phyloP scores from a whole-genome alignment of 208 protist species.

The Zelonia costaricensis region DNA sequence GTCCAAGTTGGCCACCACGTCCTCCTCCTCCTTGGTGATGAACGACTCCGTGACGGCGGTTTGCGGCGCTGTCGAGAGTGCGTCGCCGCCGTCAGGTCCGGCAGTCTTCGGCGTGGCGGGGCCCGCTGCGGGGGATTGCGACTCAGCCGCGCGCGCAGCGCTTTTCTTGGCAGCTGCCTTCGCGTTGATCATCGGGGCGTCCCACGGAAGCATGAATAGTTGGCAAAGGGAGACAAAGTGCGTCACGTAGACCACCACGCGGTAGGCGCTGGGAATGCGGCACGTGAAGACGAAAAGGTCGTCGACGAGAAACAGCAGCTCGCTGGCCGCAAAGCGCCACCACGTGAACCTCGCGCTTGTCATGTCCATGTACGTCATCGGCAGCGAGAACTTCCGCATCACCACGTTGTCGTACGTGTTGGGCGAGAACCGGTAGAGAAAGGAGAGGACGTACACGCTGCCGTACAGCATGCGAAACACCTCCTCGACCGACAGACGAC shows the following conservation, averaged over 20 bases:
- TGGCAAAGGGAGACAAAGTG: slow-evolving; percentile 70
- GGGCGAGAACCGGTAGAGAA: slow-evolving; percentile 70
- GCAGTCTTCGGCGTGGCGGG: neutral
- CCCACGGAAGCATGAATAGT: slow-evolving; percentile 61
- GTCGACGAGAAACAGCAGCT: slow-evolving; percentile 71
- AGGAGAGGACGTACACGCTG: slow-evolving; percentile 64
- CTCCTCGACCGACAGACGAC: slow-evolving; percentile 28
- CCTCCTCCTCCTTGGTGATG: slow-evolving; percentile 34
- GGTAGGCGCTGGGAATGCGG: slow-evolving; percentile 59
- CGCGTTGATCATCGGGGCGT: slow-evolving; percentile 37
- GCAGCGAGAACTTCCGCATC: slow-evolving; percentile 69
- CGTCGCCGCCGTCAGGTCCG: neutral
- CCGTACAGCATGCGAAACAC: slow-evolving; percentile 59
- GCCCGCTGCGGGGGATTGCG: neutral
- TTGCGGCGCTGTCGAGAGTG: neutral
- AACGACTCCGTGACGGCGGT: slow-evolving; percentile 12
- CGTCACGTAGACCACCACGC: slow-evolving; percentile 55
- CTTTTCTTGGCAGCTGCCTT: slow-evolving; percentile 1
- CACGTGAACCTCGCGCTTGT: slow-evolving; percentile 17
- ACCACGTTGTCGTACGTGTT: slow-evolving; percentile 84
- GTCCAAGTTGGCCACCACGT: slow-evolving; percentile 49
- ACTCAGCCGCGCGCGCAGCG: neutral
- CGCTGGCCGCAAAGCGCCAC: slow-evolving; percentile 22
- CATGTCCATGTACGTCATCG: slow-evolving; percentile 49
- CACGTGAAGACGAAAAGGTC: slow-evolving; percentile 89